Conservation (phyloP, 2,329 filamentous ascomycete genomes). For the Cordyceps cateniannulata region DNA sequence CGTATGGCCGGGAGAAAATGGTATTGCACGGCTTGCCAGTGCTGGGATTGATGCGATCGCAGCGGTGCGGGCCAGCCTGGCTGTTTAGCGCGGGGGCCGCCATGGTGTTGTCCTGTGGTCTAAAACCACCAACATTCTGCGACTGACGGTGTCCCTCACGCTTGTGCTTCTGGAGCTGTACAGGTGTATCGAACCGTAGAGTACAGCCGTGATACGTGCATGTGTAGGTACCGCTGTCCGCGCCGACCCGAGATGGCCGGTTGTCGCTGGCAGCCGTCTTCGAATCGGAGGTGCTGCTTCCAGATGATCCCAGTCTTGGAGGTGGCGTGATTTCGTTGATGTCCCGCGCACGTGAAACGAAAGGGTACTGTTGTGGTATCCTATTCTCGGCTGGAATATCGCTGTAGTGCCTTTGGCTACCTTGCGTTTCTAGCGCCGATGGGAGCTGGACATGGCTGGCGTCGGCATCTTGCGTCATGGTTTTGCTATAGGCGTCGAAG, state of each 20-base stretch:
- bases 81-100: conserved; percentile 62
- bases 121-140: conserved; percentile 34
- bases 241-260: conserved; percentile 56
- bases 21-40: conserved; percentile 94
- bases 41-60: conserved; percentile 87
- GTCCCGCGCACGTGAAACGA: conserved; percentile 31
- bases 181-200: conserved; percentile 79
- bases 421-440: conserved; percentile 15
- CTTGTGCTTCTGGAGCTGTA: conserved; percentile 89
- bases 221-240: conserved; percentile 85
- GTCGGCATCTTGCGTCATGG: conserved; percentile 19
- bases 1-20: conserved; percentile 91
- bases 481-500: conserved; percentile 34
- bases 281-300: conserved; percentile 30
- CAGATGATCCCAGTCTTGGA: conserved; percentile 34
- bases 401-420: conserved; percentile 17
- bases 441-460: conserved; percentile 17
- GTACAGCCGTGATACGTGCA: conserved; percentile 93
- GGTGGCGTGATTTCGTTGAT: conserved; percentile 29
- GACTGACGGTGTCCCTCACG: conserved; percentile 81
- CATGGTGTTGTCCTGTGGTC: conserved; percentile 30
- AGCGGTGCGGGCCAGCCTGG: conserved; percentile 88
- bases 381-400: conserved; percentile 33
- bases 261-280: conserved; percentile 29
- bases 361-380: conserved; percentile 47